Evolutionary conservation across 768 basidiomycete genomes (phyloP).

Genomic region (Termitomyces sp.): DNA sequence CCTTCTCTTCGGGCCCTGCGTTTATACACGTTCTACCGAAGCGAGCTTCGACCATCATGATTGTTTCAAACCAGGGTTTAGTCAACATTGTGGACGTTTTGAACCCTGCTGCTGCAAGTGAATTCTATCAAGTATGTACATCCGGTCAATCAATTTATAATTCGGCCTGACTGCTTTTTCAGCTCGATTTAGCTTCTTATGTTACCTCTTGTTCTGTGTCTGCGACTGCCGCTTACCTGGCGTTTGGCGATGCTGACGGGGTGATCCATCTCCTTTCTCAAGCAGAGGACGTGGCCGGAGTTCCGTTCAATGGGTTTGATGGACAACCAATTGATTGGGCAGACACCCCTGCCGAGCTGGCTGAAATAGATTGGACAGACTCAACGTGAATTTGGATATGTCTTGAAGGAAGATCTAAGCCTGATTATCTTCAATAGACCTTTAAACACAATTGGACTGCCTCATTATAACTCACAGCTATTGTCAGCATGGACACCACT

Average conservation of each 20-base stretch:
- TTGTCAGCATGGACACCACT: constrained; percentile 65
- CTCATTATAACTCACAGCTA: constrained; percentile 68
- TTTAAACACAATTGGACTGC: constrained; percentile 84
- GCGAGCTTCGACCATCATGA: constrained; percentile 63
- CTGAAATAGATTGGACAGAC: constrained; percentile 76
- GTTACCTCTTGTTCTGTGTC: constrained; percentile 79
- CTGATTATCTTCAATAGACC: constrained; percentile 44
- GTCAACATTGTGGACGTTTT: constrained; percentile 81
- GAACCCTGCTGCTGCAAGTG: constrained; percentile 57
- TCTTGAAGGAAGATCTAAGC: background rate
- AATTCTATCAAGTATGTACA: constrained; percentile 76
- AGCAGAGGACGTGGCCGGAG: constrained; percentile 49
- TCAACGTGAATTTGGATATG: constrained; percentile 51
- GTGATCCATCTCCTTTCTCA: constrained; percentile 77
- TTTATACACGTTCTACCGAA: constrained; percentile 80
- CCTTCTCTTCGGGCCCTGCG: constrained; percentile 82
- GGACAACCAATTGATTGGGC: constrained; percentile 85
- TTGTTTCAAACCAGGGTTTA: constrained; percentile 77
- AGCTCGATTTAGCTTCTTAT: constrained; percentile 72
- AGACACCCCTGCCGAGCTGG: constrained; percentile 60
- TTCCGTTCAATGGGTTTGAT: constrained; percentile 87
- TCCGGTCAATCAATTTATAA: background rate
- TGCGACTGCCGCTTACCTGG: constrained; percentile 84
- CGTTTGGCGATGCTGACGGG: constrained; percentile 87
- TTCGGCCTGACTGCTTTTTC: constrained; percentile 4